phyloP scores from a whole-genome alignment of 2,329 filamentous ascomycete species.

The Orbilia brochopaga region DNA sequence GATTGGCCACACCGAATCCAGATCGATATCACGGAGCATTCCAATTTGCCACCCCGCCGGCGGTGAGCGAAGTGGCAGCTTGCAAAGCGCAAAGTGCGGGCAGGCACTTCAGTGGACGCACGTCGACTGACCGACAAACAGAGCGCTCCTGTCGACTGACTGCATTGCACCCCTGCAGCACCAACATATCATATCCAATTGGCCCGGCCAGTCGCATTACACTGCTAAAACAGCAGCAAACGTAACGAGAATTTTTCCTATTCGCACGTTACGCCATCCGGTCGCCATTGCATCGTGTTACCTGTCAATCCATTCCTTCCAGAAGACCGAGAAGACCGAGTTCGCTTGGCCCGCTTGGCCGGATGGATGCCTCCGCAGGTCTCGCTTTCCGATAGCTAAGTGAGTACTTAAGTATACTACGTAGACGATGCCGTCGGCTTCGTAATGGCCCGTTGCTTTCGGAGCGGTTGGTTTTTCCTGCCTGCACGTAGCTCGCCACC shows the following conservation, averaged over 20 bases:
- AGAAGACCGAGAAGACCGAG: conserved; percentile 26
- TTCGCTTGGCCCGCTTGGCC: conserved; percentile 43
- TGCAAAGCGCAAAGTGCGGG: too few species aligned
- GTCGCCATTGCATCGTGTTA: conserved; percentile 36
- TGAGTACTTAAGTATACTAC: too few species aligned
- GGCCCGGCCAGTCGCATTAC: too few species aligned
- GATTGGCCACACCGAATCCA: conserved; percentile 1
- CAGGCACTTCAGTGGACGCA: conserved; percentile 25
- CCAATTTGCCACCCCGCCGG: conserved; percentile 10
- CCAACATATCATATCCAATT: neutral
- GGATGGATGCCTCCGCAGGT: conserved; percentile 16
- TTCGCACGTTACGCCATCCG: conserved; percentile 42
- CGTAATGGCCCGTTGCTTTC: too few species aligned
- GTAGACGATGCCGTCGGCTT: too few species aligned
- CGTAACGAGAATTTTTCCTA: neutral
- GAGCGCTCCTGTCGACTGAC: conserved; percentile 6
- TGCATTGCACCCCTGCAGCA: conserved; percentile 20
- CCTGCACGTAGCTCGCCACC: too few species aligned
- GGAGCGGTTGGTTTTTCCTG: too few species aligned
- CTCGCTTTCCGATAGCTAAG: too few species aligned
- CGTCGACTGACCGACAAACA: neutral
- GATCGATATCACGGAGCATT: conserved; percentile 8
- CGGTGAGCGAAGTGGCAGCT: conserved; percentile 22
- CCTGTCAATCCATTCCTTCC: conserved; percentile 38
- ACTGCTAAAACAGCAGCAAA: too few species aligned